Conservation (phyloP, 129 eudicot species). For the Artemisia annua region DNA sequence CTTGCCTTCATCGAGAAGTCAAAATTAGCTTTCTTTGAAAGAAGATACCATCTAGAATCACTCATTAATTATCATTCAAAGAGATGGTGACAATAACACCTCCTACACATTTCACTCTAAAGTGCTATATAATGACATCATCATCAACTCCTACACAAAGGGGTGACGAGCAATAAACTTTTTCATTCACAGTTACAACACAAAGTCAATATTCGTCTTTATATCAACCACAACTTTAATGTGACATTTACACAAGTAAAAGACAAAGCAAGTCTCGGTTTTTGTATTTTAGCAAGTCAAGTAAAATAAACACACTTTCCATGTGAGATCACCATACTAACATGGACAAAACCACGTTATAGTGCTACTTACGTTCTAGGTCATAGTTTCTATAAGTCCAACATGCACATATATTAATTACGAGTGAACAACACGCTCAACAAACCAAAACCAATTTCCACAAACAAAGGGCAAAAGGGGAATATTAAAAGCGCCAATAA, state of each 20-base stretch:
- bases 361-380: conserved; percentile 9
- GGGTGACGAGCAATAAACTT: conserved; percentile 4
- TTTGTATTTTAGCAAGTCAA: conserved; percentile 7
- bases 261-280: not conserved
- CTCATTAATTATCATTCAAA: conserved; percentile 11
- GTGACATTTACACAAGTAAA: conserved; percentile 5
- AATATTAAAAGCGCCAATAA: conserved; percentile 8
- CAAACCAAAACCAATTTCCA: conserved; percentile 10
- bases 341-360: conserved; percentile 12
- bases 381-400: conserved; percentile 8
- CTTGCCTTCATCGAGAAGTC: conserved; percentile 8
- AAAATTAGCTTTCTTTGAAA: conserved; percentile 13
- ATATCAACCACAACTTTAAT: conserved; percentile 19
- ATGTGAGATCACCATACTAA: conserved; percentile 5
- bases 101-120: conserved; percentile 1
- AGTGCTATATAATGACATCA: conserved; percentile 29
- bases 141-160: conserved; percentile 12
- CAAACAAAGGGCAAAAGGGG: conserved; percentile 10
- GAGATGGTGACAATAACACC: not conserved
- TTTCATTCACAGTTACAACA: conserved; percentile 14
- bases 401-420: conserved; percentile 6
- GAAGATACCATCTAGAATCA: conserved; percentile 2
- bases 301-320: conserved; percentile 3
- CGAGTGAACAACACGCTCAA: conserved; percentile 1
- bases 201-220: conserved; percentile 15